Conservation (phyloP, 2,329 filamentous ascomycete species). For the Talaromyces rugulosus region DNA sequence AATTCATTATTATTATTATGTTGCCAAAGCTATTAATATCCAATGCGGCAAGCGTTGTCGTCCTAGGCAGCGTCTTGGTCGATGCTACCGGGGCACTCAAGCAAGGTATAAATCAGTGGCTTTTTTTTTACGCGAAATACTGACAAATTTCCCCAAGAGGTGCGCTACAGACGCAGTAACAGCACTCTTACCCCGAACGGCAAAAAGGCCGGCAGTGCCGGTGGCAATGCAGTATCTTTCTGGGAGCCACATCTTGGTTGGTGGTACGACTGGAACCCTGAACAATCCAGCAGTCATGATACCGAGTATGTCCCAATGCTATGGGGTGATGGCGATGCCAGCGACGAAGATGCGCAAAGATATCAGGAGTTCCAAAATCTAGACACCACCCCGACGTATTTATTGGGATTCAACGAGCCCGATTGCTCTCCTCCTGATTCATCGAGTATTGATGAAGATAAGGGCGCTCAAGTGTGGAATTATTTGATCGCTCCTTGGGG, state of each 20-base stretch:
- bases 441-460: not conserved
- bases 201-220: slow-evolving; percentile 9
- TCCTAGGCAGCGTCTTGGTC: not conserved
- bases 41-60: not conserved
- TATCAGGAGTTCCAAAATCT: not conserved
- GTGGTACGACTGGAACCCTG: slow-evolving; percentile 9
- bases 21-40: not conserved
- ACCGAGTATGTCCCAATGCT: slow-evolving; percentile 4
- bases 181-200: slow-evolving; percentile 3
- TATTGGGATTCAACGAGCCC: not conserved
- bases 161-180: not conserved
- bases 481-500: slow-evolving; percentile 3
- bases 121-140: not conserved
- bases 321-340: slow-evolving; percentile 6
- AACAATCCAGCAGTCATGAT: not conserved
- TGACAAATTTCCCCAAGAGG: not conserved
- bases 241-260: slow-evolving; percentile 4
- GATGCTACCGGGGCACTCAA: not conserved
- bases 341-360: not conserved
- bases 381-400: not conserved
- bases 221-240: slow-evolving; percentile 5
- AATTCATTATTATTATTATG: not conserved
- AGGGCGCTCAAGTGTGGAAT: slow-evolving; percentile 5
- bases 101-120: not conserved
- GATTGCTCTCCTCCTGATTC: slow-evolving; percentile 8